Evolutionary conservation across 108 stramenopile genomes (phyloP).

Genomic region (Discostella pseudostelligera): DNA sequence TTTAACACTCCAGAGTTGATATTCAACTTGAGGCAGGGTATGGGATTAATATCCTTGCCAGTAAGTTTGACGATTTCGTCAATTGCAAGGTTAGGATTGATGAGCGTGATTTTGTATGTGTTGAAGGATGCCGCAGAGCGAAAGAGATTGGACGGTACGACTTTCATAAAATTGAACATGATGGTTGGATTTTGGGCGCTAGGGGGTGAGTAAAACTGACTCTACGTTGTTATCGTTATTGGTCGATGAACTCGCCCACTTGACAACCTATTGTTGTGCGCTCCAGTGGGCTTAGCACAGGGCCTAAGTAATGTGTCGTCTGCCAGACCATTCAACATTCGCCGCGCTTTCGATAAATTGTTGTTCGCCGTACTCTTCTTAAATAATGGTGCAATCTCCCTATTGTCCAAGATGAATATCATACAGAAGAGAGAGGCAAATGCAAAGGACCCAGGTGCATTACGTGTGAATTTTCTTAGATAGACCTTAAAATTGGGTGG

Average conservation of each 20-base stretch:
- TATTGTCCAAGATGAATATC: conserved; percentile 25
- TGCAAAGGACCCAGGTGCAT: conserved; percentile 12
- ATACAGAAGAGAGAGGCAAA: conserved; percentile 7
- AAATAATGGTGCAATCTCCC: conserved; percentile 29
- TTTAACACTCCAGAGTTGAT: conserved; percentile 32
- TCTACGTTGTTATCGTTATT: not conserved
- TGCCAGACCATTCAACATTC: conserved; percentile 10
- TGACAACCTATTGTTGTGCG: not conserved
- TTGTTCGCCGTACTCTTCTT: conserved; percentile 24
- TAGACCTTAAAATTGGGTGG: no score
- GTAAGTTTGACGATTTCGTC: conserved; percentile 38
- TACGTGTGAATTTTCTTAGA: conserved; percentile 19
- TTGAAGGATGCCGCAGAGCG: conserved; percentile 41
- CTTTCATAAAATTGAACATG: conserved; percentile 39
- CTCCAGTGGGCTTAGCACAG: conserved; percentile 28
- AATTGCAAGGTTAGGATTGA: conserved; percentile 34
- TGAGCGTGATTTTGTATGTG: conserved; percentile 34
- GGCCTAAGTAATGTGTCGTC: conserved; percentile 13
- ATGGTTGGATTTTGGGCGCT: conserved; percentile 36
- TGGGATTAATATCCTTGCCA: conserved; percentile 28
- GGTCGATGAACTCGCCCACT: no score
- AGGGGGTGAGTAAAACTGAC: conserved; percentile 11
- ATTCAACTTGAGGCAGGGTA: conserved; percentile 28
- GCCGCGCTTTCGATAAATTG: conserved; percentile 35
- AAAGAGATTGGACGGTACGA: conserved; percentile 28